Evolutionary conservation across 805 yeast species (phyloP), one percentile per base, ranked within the genome.

Genomic region (Zygosaccharomyces kombuchaensis): DNA sequence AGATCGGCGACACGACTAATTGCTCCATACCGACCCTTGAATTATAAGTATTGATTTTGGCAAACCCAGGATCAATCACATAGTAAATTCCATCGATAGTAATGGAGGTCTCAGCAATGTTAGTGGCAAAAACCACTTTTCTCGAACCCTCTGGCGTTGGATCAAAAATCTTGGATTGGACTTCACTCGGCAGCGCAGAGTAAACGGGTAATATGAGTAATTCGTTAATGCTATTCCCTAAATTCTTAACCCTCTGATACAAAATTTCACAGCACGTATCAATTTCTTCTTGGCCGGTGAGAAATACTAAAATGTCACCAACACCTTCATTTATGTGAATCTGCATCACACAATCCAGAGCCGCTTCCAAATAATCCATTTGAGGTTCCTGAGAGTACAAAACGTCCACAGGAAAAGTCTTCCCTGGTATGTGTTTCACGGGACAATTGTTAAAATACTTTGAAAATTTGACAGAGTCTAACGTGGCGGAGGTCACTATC

Each of bases 71-170:
- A 60, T 93, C 99, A 21, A 93, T 78, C 26, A 93, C 99, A 60
- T 81, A 93, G 52, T 75, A 83, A 29, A 93, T 84, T 9, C 96
- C 96, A 63, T 91, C 96, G 49, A 93, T 90, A 2, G 99, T 93
- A 57, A 93, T 80, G 7, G 98, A 91, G 0, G 99, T 93, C 66
- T 91, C 99, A 0, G 98, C 99, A 55, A 91, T 93, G 58, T 91
- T 91, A 1, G 99, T 93, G 0, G 99, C 98, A 45, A 93, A 71
- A 7, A 93, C 87, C 3, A 90, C 95, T 62, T 93, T 93, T 43
- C 99, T 69, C 30, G 87, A 77, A 1, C 87, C 87, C 13, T 68
- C 65, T 0, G 96, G 96, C 0, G 97, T 83, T 1, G 95, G 87
- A 57, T 87, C 95, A 65, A 93, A 93, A 38, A 93, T 90, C 52